Conservation (phyloP, 164 flowering plant genomes). For the Liquidambar formosana region DNA sequence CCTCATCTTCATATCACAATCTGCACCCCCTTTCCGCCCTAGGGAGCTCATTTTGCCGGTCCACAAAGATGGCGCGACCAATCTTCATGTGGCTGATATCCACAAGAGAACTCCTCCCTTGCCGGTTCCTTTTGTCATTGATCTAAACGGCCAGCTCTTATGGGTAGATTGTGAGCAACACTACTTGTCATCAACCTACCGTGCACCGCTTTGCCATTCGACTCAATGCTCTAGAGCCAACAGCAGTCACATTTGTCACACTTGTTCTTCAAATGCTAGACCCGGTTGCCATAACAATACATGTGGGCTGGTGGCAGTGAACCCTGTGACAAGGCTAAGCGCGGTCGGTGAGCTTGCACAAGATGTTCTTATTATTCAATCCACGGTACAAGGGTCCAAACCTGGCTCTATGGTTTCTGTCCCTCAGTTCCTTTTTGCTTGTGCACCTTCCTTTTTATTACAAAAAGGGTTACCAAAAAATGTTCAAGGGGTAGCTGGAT, state of each 20-base stretch:
- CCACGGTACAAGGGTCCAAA: constrained; percentile 15
- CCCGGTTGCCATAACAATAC: constrained; percentile 37
- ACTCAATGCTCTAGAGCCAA: constrained; percentile 28
- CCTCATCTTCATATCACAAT: background rate
- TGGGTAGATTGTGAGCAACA: constrained; percentile 30
- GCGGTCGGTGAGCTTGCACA: constrained; percentile 28
- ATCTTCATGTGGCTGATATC: constrained; percentile 24
- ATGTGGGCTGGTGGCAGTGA: constrained; percentile 22
- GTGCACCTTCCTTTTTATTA: constrained; percentile 28
- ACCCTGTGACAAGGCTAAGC: constrained; percentile 21
- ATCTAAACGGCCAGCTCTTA: constrained; percentile 32
- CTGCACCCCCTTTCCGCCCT: constrained; percentile 6
- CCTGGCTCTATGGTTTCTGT: constrained; percentile 15
- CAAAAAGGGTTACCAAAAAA: constrained; percentile 20
- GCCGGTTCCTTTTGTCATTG: constrained; percentile 26
- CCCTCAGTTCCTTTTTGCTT: constrained; percentile 30
- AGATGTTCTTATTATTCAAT: constrained; percentile 27
- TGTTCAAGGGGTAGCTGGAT: constrained; percentile 33
- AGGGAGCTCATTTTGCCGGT: constrained; percentile 4
- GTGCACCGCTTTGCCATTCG: constrained; percentile 30
- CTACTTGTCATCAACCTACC: constrained; percentile 31
- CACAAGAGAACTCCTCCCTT: constrained; percentile 29
- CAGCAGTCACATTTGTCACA: constrained; percentile 15
- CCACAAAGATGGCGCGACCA: constrained; percentile 11
- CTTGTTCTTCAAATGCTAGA: constrained; percentile 17